phyloP scores from a whole-genome alignment of 176 grass and related monocot species.

The Areca catechu region DNA sequence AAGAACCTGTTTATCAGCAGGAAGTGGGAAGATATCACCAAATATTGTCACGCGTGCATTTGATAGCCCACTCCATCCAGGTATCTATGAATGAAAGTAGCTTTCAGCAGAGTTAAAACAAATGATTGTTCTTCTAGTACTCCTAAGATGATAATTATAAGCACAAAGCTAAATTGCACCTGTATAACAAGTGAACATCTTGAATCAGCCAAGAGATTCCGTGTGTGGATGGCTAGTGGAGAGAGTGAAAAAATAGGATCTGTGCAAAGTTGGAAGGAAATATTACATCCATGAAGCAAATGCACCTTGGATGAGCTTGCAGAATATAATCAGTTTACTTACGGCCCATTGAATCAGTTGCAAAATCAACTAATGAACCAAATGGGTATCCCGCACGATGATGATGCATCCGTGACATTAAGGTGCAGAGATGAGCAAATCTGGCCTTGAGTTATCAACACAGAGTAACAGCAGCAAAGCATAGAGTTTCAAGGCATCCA shows the following conservation, averaged over 20 bases:
- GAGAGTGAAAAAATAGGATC: constrained; percentile 94
- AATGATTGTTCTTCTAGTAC: no score
- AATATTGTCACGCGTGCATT: constrained; percentile 97
- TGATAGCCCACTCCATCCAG: constrained; percentile 95
- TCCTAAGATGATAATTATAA: background rate
- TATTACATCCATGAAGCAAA: no score
- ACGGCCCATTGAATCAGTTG: constrained; percentile 87
- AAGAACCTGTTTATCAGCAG: constrained; percentile 68
- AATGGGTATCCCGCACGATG: constrained; percentile 78
- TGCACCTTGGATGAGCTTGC: no score
- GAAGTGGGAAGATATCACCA: constrained; percentile 78
- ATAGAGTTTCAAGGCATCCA: no score
- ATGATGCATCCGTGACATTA: constrained; percentile 98
- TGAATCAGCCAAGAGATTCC: constrained; percentile 79
- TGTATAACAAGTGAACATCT: constrained; percentile 95
- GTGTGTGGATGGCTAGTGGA: constrained; percentile 86
- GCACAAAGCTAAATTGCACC: constrained; percentile 19
- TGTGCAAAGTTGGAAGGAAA: constrained; percentile 26
- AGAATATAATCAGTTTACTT: constrained; percentile 25
- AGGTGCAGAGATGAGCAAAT: constrained; percentile 85
- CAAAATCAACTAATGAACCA: constrained; percentile 96
- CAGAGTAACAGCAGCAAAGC: no score
- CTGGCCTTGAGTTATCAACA: constrained; percentile 32
- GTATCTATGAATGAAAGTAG: constrained; percentile 37
- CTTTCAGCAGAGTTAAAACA: no score